Base-by-base conservation (phyloP, 2,329 filamentous ascomycete genomes). In the Verticillium isaacii region DNA sequence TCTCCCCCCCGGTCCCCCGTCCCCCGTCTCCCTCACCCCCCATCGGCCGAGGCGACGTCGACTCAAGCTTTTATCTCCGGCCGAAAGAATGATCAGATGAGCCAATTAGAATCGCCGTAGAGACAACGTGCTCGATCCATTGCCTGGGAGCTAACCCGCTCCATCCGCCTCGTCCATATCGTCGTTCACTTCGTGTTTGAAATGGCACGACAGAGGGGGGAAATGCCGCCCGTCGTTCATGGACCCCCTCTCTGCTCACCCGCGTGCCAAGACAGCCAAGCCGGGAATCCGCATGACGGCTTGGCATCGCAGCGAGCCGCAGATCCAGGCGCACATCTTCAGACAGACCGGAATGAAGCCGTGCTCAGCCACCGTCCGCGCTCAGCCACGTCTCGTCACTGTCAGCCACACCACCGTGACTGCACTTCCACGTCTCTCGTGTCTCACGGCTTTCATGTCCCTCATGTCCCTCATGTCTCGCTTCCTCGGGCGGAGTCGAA, bases 111-210 rank as follows among this genome's bases (percentile, higher is more conserved):
- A 14, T 4, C 32, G 12, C 19, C 19, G 6, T 39, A 57, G 15
- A 25, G 45, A 56, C 60, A 65, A 65, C 64, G 64, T 65, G 64
- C 64, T 60, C 62, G 64, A 61, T 63, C 60, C 57, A 65, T 65
- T 65, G 64, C 62, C 62, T 64, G 32, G 56, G 56, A 61, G 62
- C 54, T n/a, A 65, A 65, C 58, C 64, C 64, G 64, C 59, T 41
- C 57, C 60, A 63, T 61, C 64, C 62, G 64, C 60, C 60, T 60
- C 56, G 34, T 52, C 11, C 14, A 45, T 45, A 29, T 32, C 25
- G 57, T 29, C 57, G 32, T 23, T 32, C 50, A n/a, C 14, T 37
- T 11, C n/a, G 17, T 19, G n/a, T n/a, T 14, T 9, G 11, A 52
- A 52, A 12, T 25, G 19, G 8, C 12, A 52, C 45, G 45, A 52